phyloP scores from a whole-genome alignment of 345 rosid genomes.

The Clausena lansium region DNA sequence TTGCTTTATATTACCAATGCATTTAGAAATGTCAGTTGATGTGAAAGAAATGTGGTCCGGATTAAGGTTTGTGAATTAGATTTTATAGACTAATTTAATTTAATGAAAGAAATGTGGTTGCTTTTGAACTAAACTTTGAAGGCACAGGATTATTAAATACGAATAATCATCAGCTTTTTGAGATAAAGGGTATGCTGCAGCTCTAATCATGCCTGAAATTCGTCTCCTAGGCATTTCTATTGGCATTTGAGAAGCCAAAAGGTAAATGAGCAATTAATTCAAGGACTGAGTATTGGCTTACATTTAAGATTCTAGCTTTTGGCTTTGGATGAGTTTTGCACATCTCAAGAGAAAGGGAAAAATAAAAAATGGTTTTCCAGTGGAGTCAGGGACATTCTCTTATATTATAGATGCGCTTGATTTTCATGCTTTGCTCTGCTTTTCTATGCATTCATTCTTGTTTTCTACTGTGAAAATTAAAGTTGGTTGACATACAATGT shows the following conservation, averaged over 20 bases:
- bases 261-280: neutral
- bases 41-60: too few species aligned
- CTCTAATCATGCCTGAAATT: neutral
- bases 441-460: neutral
- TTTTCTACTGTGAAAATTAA: neutral
- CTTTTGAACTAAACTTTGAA: neutral
- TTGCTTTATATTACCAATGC: neutral
- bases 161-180: neutral
- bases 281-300: neutral
- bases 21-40: neutral
- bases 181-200: neutral
- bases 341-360: neutral
- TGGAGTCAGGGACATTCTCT: neutral
- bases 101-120: neutral
- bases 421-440: neutral
- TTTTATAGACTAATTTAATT: neutral
- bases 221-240: neutral
- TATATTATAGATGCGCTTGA: neutral
- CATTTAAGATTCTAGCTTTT: neutral
- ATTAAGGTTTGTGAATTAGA: neutral
- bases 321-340: neutral
- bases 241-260: constrained; percentile 1
- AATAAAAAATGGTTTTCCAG: neutral
- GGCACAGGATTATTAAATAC: neutral
- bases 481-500: neutral